Evolutionary conservation across 768 basidiomycete species (phyloP).

Genomic region (Termitomyces sp.): DNA sequence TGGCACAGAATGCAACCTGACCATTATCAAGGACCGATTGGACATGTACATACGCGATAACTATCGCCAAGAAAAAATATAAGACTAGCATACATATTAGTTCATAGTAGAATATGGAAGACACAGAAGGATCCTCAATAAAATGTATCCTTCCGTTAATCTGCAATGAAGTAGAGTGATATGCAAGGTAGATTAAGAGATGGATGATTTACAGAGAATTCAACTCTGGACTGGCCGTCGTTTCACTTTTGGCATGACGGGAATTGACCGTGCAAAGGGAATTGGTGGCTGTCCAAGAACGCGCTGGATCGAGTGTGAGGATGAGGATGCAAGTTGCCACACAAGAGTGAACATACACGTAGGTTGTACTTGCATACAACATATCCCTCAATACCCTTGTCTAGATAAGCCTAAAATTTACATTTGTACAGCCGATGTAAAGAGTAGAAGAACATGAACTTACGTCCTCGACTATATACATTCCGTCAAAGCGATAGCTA

Average conservation of each 20-base stretch:
- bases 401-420: slow-evolving; percentile 20
- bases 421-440: background rate
- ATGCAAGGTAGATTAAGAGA: background rate
- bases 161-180: background rate
- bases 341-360: slow-evolving; percentile 13
- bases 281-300: slow-evolving; percentile 6
- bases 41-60: background rate
- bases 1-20: too few species aligned
- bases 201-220: background rate
- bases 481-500: slow-evolving; percentile 39
- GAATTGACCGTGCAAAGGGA: background rate
- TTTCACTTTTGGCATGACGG: background rate
- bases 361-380: slow-evolving; percentile 25
- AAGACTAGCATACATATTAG: background rate
- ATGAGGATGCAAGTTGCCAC: background rate
- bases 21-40: background rate
- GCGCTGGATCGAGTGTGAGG: slow-evolving; percentile 2
- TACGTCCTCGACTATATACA: slow-evolving; percentile 32
- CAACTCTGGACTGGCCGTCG: background rate
- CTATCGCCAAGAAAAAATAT: background rate
- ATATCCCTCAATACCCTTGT: slow-evolving; percentile 21
- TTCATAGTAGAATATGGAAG: background rate
- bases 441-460: background rate
- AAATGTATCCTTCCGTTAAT: background rate
- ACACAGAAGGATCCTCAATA: background rate